phyloP scores from a whole-genome alignment of 2,329 filamentous ascomycete species.

The Penicillium sp. region DNA sequence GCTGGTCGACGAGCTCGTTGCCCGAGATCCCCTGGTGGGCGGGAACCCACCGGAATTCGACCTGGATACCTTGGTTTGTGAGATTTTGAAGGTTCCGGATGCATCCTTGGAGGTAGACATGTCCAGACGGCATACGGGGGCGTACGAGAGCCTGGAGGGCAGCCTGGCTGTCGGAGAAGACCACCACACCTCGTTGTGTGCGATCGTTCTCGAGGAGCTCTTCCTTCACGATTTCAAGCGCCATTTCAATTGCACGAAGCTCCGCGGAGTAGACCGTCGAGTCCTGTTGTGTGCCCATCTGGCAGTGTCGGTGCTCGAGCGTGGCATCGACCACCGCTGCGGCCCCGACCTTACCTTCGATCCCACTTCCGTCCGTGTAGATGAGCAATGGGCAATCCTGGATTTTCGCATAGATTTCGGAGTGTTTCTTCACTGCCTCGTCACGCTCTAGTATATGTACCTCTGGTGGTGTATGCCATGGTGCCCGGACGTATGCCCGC shows the following conservation, averaged over 20 bases:
- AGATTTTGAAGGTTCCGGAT: neutral
- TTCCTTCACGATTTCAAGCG: neutral
- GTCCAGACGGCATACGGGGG: neutral
- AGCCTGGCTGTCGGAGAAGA: neutral
- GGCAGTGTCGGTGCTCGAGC: neutral
- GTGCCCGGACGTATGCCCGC: neutral
- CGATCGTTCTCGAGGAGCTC: neutral
- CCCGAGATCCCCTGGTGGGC: neutral
- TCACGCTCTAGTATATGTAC: neutral
- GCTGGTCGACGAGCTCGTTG: neutral
- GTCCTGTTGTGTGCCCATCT: neutral
- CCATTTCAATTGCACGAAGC: conserved; percentile 1
- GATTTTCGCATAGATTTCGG: neutral
- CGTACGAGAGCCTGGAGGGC: neutral
- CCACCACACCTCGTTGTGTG: neutral
- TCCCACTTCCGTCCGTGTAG: conserved; percentile 2
- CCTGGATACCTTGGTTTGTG: neutral
- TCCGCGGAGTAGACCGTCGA: conserved; percentile 1
- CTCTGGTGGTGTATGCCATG: neutral
- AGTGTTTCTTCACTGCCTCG: neutral
- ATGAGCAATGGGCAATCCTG: neutral
- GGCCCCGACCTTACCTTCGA: neutral
- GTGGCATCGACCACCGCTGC: neutral
- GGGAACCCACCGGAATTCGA: neutral
- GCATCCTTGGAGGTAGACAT: neutral